Base-by-base conservation (phyloP, 768 basidiomycete genomes). In the Rhizopogon vinicolor region DNA sequence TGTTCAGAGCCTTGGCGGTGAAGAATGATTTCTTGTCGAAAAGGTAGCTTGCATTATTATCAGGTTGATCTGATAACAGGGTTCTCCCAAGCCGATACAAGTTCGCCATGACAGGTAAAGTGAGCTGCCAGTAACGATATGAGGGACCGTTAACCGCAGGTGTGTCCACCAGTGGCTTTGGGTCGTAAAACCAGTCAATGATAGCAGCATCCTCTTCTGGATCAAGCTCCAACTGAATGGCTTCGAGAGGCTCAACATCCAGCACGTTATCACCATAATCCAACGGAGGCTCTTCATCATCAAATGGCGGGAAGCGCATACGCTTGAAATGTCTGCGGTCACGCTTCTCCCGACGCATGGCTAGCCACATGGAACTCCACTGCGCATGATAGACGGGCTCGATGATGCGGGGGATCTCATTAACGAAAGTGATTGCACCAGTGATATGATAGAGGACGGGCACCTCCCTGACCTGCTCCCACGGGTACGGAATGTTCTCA, bases 321-420 rank as follows among this genome's bases (percentile, higher is more conserved):
- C 97, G 92, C 78, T 99, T 99, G 79, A 99, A 99, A 72, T 99
- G 97, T 56, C 96, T 78, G 68, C 97, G 90, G 70, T 99, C 97
- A 55, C 97, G 84, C 78, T 99, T 99, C 75, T 99, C 97, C 58
- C 97, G 78, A 57, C 97, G 82, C 97, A 99, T 99, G 10, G 97
- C 96, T 44, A 99, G 78, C 97, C 97, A 99, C 97, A 99, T 99
- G 5, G 92, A 91, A 68, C 93, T 95, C 97, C 97, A 99, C 66
- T 98, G 97, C 1, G 97, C 93, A 70, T 99, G 97, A 72, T 97
- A 98, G 9, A 99, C 84, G 6, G 97, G 97, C 70, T 98, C 97
- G 58, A 98, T 90, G 62, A 99, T 85, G 45, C 93, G 88, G 42
- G 97, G 97, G 40, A 98, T 89, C 71, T 98, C 94, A 75, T 98